Evolutionary conservation across 2,329 filamentous ascomycete genomes (phyloP), one percentile per base, ranked within the genome.

Genomic region (Pseudonectria foliicola): DNA sequence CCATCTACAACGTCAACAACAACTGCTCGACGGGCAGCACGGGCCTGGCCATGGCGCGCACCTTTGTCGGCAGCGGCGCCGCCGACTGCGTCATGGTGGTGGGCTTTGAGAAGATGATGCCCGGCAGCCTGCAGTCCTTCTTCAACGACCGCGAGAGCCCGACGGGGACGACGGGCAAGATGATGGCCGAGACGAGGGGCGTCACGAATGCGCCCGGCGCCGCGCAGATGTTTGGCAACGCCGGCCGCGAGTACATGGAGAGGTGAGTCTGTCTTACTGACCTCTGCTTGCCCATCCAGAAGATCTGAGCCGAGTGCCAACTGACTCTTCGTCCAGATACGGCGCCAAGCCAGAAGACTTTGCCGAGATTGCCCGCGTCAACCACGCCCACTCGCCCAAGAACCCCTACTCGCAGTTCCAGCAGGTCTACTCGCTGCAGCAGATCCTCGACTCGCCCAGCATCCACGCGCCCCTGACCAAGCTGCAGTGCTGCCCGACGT

Each of bases 361-460:
- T 62, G 90, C 85, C 24, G 90, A 96, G 67, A 95, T 96, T 55
- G 90, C 79, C 8, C 80, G 90, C 49, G 65, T 96, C 58, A 96
- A 95, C 70, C 90, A 96, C 64, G 80, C 80, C 44, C 92, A 98
- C 73, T 89, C 82, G 14, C 82, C 82, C 60, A 77, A 82, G 48
- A 96, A 96, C 70, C 90, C 90, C 8, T 98, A 98, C 71, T 90
- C 87, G n/a, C 90, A 96, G 63, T 96, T 98, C 72, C 83, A 82
- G 54, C 78, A 93, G 54, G 85, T 90, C 57, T 96, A 96, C 68
- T 85, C 84, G 1, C 77, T 82, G 27, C 85, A 95, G 23, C 81
- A 96, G 63, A 72, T 96, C 57, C 62, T 86, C 56, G 69, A 81
- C 25, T 67, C 85, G 0, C 70, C 85, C 40, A 84, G 79, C 73